phyloP scores from a whole-genome alignment of 208 protist species.

The Trypanosoma cruzi region DNA sequence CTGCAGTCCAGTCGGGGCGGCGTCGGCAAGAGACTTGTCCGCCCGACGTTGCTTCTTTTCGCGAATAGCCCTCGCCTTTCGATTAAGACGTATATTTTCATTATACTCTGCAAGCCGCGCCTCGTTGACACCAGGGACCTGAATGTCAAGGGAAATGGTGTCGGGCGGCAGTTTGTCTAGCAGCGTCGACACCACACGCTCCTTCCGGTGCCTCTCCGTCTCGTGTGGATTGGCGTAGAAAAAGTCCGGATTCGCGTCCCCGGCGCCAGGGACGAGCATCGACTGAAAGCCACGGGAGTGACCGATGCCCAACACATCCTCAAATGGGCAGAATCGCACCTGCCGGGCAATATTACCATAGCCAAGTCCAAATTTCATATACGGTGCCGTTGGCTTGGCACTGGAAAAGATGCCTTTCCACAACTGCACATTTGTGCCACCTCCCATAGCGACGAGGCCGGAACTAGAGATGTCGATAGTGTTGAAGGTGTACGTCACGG shows the following conservation, averaged over 20 bases:
- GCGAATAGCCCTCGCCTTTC: slow-evolving; percentile 77
- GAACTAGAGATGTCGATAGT: slow-evolving; percentile 84
- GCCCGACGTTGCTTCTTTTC: slow-evolving; percentile 84
- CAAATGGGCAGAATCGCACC: slow-evolving; percentile 89
- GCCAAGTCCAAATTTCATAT: slow-evolving; percentile 88
- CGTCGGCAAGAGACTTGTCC: slow-evolving; percentile 47
- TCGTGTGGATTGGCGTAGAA: slow-evolving; percentile 95
- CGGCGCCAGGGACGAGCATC: slow-evolving; percentile 87
- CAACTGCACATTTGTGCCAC: slow-evolving; percentile 81
- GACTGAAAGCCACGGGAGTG: slow-evolving; percentile 90
- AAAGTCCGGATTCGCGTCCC: slow-evolving; percentile 93
- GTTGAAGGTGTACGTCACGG: slow-evolving; percentile 79
- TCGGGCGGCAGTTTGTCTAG: slow-evolving; percentile 94
- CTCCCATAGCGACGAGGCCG: slow-evolving; percentile 87
- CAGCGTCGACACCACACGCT: slow-evolving; percentile 82
- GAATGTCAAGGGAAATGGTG: slow-evolving; percentile 91
- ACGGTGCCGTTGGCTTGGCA: slow-evolving; percentile 75
- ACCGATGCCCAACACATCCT: slow-evolving; percentile 91
- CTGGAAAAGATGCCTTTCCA: slow-evolving; percentile 86
- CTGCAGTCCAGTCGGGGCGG: slow-evolving; percentile 51
- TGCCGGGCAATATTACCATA: slow-evolving; percentile 84
- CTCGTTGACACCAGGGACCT: slow-evolving; percentile 84
- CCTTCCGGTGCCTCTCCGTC: slow-evolving; percentile 89
- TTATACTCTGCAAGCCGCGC: slow-evolving; percentile 81
- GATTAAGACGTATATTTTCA: slow-evolving; percentile 80